Percentiles rank a stretch among this genome's conserved stretches.
Evolutionary conservation across 305 asterid species (phyloP).

Genomic region (Euphrasia arctica): DNA sequence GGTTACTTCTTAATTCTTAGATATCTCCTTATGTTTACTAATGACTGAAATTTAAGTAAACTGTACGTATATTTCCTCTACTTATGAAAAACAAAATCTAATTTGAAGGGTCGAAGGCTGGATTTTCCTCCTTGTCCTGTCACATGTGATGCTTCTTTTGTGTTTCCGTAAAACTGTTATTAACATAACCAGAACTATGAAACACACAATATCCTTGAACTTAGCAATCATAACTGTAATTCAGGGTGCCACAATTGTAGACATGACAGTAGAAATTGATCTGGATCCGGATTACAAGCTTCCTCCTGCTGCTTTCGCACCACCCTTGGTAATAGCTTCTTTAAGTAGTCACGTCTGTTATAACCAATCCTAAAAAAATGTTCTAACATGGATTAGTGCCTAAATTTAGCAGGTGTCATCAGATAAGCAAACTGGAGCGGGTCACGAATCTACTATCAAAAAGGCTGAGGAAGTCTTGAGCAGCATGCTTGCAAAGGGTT

Average conservation of each 20-base stretch:
- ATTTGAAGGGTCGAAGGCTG: neutral
- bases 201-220: neutral
- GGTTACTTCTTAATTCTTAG: neutral
- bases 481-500: slow-evolving; percentile 92
- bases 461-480: slow-evolving; percentile 92
- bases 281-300: slow-evolving; percentile 69
- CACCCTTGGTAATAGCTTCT: slow-evolving; percentile 43
- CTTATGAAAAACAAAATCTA: slow-evolving; percentile 9
- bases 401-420: slow-evolving; percentile 40
- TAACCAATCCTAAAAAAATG: neutral
- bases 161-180: neutral
- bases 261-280: slow-evolving; percentile 62
- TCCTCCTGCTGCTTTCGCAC: slow-evolving; percentile 65
- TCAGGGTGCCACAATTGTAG: slow-evolving; percentile 96
- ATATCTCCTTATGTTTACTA: neutral
- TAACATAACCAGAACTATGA: neutral
- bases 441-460: slow-evolving; percentile 65
- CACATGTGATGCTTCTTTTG: neutral
- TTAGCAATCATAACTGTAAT: slow-evolving; percentile 1
- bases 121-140: slow-evolving; percentile 6
- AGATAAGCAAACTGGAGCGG: slow-evolving; percentile 39
- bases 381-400: slow-evolving; percentile 21
- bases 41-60: neutral
- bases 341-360: neutral
- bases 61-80: slow-evolving; percentile 2